Base-by-base conservation (phyloP, 805 yeast species). In the Cyberlindnera euphorbiiphila region DNA sequence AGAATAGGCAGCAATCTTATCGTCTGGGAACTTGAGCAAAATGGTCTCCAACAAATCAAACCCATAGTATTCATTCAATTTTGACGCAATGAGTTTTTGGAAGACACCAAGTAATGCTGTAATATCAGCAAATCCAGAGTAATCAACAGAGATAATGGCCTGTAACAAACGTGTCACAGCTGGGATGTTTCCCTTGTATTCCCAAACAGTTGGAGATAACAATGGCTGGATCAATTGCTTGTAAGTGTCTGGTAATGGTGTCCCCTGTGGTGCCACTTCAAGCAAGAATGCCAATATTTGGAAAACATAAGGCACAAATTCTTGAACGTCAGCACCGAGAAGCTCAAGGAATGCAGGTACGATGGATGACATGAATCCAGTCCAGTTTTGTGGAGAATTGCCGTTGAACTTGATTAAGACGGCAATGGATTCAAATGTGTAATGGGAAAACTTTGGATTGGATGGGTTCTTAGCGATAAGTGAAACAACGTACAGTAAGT, bases 31-130 rank as follows among this genome's bases (percentile, higher is more conserved):
- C 41, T 70, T 61, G 29, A 76, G 53, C 29, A 91, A 59, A 33
- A 93, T 79, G 3, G 72, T 65, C 56, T 85, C 89, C 30, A 93
- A 62, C 29, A 93, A 65, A 39, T 93, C 98, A 60, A 93, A 83
- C 2, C 97, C 98, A 51, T 77, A 72, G 25, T 64, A 63, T 52
- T 93, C 98, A 51, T 87, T 82, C 12, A 78, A 72, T 48, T 82
- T 84, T 0, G 97, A 86, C 1, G 96, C 78, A 35, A 93, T 77
- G 47, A 93, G 68, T 59, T 89, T 87, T 64, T 94, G 98, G 69
- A 86, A 94, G n/a, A 93, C 95, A 26, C 99, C 99, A 27, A 93
- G 66, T 21, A 93, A 74, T 4, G 97, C 95, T 24, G 84, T 74
- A 28, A 87, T 58, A 33, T 69, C 72, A n/a, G 54, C 50, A 32